Evolutionary conservation across 768 basidiomycete species (phyloP), one percentile per base, ranked within the genome.

Genomic region (Macrolepiota albuminosa): DNA sequence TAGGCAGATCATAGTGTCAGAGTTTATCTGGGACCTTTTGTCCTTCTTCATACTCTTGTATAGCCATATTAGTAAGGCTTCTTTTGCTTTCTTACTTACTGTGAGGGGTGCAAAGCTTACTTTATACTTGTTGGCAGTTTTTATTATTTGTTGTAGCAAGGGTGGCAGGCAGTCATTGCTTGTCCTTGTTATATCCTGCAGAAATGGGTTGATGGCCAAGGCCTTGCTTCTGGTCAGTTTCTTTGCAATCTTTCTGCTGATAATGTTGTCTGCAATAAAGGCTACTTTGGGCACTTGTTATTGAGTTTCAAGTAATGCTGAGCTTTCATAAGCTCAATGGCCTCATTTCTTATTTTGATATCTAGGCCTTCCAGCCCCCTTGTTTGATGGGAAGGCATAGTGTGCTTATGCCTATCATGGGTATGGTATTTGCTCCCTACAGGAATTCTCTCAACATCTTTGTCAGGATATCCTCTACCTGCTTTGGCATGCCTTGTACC

Each of bases 401-500:
- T 0, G 62, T 70, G 0, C 69, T 59, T 7, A 54, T 4, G 7
- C 11, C 57, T 34, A 36, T 64, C 64, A 1, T 72, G 58, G 16
- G 66, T 60, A 0, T 65, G 47, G 21, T 47, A 48, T 16, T 45
- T 33, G 64, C 59, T 3, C 61, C 59, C 70, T 70, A 76, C 5
- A 76, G 63, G 37, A 75, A 76, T 4, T 67, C 57, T 1, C 62
- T 21, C 4, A 67, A 67, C 4, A 31, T n/a, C 3, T 65, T 60
- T 5, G 1, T n/a, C 5, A 56, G 4, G 14, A 4, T 0, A 0
- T 29, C 59, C 26, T 67, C 67, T 0, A 74, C 61, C 0, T 47
- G 13, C 18, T 62, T 51, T 0, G 76, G 76, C 76, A 78, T 78
- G 0, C 73, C 73, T 61, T 78, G 75, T 0, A 73, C 73, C 43